A percentile compares a stretch with the other conserved stretches of the same genome.
phyloP scores from a whole-genome alignment of 2,329 filamentous ascomycete species.

The Colletotrichum truncatum region DNA sequence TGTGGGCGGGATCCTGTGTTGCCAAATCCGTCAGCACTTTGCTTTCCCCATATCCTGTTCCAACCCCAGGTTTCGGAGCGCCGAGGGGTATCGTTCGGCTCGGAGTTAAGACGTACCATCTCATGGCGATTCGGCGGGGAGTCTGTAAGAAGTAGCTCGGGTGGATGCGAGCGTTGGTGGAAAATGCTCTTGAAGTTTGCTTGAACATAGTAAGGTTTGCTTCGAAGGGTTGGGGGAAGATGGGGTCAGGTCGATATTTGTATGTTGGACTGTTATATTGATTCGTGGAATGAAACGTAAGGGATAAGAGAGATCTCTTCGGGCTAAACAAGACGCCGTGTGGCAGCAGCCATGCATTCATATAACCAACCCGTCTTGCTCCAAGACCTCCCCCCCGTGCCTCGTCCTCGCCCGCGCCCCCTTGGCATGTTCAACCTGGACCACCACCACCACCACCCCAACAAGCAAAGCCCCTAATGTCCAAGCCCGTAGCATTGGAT shows the following conservation, averaged over 20 bases:
- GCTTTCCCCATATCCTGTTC: not conserved
- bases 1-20: conserved; percentile 42
- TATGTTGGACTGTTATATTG: conserved; percentile 4
- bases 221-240: not conserved
- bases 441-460: too few relatives aligned
- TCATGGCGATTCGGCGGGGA: conserved; percentile 38
- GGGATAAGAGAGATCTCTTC: conserved; percentile 11
- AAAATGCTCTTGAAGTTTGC: conserved; percentile 39
- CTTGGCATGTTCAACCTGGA: conserved; percentile 12
- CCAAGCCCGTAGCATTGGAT: not conserved
- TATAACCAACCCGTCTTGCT: conserved; percentile 12
- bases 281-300: conserved; percentile 13
- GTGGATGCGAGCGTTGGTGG: conserved; percentile 44
- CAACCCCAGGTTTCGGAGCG: not conserved
- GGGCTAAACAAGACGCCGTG: conserved; percentile 3
- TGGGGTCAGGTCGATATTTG: not conserved
- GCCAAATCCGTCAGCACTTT: not conserved
- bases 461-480: not conserved
- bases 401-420: conserved; percentile 4
- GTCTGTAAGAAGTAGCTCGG: conserved; percentile 43
- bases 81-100: not conserved
- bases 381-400: not conserved
- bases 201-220: conserved; percentile 19
- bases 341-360: conserved; percentile 26
- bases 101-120: conserved; percentile 39